phyloP scores from a whole-genome alignment of 2,329 filamentous ascomycete genomes.

The Botrytis sinoallii region DNA sequence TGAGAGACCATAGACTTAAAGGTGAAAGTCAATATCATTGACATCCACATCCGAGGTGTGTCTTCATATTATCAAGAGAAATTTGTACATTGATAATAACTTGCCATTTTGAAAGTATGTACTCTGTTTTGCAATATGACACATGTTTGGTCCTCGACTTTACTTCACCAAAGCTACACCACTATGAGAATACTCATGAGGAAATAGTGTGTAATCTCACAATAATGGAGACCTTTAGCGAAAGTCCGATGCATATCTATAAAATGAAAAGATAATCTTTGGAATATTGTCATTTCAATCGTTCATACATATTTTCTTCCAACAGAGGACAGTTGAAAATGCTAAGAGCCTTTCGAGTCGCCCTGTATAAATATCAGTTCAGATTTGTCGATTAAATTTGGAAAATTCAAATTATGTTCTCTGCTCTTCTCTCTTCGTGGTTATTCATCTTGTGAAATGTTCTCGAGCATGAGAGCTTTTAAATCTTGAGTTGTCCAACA shows the following conservation, averaged over 20 bases:
- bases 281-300: neutral
- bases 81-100: neutral
- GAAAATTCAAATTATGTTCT: neutral
- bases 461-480: neutral
- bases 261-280: too few relatives aligned
- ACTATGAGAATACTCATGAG: neutral
- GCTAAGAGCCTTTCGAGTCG: neutral
- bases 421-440: neutral
- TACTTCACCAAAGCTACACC: too few relatives aligned
- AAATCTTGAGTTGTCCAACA: too few relatives aligned
- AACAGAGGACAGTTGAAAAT: accelerated
- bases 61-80: neutral
- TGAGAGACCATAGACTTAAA: neutral
- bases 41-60: neutral
- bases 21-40: neutral
- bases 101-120: neutral
- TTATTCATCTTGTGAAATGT: neutral
- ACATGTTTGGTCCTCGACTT: neutral
- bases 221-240: neutral
- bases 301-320: neutral
- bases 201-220: neutral
- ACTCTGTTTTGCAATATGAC: neutral
- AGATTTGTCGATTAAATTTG: neutral
- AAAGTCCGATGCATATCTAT: neutral
- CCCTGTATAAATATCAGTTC: too few relatives aligned